Conservation (phyloP, 73 alveolate genomes). For the Strombidium stylifer region DNA sequence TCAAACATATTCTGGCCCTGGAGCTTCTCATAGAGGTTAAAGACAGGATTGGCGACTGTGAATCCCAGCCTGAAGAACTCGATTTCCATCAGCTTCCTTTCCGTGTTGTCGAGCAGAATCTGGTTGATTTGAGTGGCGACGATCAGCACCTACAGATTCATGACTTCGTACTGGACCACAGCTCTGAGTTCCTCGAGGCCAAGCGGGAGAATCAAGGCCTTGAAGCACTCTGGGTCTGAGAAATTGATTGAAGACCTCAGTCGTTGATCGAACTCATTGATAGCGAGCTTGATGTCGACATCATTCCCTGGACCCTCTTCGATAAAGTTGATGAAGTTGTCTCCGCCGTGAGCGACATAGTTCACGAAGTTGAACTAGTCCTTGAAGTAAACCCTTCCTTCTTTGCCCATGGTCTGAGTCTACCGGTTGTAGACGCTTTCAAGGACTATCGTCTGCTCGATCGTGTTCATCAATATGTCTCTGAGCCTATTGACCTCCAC, state of each 20-base stretch:
- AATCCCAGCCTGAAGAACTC: conserved; percentile 42
- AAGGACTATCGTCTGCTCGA: conserved; percentile 63
- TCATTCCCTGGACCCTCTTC: conserved; percentile 66
- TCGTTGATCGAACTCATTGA: conserved; percentile 81
- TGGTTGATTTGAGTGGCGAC: conserved; percentile 77
- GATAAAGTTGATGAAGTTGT: conserved; percentile 32
- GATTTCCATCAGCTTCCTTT: conserved; percentile 62
- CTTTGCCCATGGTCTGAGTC: conserved; percentile 60
- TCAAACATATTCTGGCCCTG: conserved; percentile 16
- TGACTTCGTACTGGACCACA: conserved; percentile 70
- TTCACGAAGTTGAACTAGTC: conserved; percentile 39
- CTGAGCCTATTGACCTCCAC: conserved; percentile 76
- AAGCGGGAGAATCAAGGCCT: conserved; percentile 64
- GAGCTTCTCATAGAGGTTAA: conserved; percentile 13
- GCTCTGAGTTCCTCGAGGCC: conserved; percentile 82
- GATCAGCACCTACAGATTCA: conserved; percentile 67
- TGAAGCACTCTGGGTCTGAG: conserved; percentile 69
- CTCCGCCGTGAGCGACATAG: conserved; percentile 3
- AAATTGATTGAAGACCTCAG: conserved; percentile 72
- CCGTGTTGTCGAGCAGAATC: conserved; percentile 62
- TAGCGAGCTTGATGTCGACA: conserved; percentile 59
- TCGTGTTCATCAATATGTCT: conserved; percentile 58
- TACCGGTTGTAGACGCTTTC: conserved; percentile 65
- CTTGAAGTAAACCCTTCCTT: conserved; percentile 29
- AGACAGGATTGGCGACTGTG: conserved; percentile 36